These are phyloP conservation scores for Fraxinus ornus DNA, from an alignment of 305 asterid species.

Conservation along the genomic window DNA sequence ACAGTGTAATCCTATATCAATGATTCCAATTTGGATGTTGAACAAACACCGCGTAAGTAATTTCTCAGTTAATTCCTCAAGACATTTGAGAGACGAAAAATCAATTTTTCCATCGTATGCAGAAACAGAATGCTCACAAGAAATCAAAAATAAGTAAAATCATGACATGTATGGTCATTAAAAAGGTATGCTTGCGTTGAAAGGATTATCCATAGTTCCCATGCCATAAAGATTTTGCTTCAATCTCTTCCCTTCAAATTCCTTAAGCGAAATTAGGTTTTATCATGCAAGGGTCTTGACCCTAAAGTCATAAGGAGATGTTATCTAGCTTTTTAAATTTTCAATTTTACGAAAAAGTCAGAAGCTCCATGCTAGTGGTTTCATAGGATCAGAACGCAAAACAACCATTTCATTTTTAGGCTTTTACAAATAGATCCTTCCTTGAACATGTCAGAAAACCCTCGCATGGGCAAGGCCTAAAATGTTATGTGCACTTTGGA, in stretches of 20 bases:
- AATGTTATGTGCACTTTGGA: neutral
- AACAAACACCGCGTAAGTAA: neutral
- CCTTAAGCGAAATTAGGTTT: neutral
- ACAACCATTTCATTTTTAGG: neutral
- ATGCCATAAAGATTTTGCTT: neutral
- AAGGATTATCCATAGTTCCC: neutral
- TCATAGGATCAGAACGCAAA: neutral
- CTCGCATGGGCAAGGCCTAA: neutral
- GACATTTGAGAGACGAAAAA: neutral
- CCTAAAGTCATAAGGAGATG: neutral
- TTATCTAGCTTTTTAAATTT: neutral
- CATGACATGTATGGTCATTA: neutral
- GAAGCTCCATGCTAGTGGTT: neutral
- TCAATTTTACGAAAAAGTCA: neutral
- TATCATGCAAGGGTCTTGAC: neutral
- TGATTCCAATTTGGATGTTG: neutral
- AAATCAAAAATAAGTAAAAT: neutral
- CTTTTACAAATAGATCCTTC: neutral
- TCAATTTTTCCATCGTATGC: neutral
- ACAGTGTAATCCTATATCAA: neutral
- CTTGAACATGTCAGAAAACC: neutral
- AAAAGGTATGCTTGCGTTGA: neutral
- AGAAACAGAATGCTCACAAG: neutral
- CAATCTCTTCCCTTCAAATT: neutral
- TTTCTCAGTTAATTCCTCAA: neutral